These are phyloP conservation scores for Aegilops sharonensis DNA, from an alignment of 176 grass and related monocot species.

Conservation along the genomic window DNA sequence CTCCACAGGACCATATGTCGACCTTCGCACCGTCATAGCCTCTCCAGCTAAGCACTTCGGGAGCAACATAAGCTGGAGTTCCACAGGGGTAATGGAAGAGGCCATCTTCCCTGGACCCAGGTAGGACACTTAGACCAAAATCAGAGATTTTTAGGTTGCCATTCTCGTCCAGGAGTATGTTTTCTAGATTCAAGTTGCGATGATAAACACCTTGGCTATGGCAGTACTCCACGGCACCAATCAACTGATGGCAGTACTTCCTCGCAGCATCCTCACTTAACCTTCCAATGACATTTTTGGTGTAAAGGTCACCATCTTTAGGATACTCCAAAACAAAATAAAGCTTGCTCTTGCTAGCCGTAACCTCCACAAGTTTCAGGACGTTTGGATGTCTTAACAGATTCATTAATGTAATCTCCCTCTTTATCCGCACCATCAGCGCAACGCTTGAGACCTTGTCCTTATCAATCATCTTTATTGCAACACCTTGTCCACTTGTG, in stretches of 20 bases:
- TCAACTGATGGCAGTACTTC: slow-evolving; percentile 53
- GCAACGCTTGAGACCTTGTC: slow-evolving; percentile 34
- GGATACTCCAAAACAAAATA: slow-evolving; percentile 71
- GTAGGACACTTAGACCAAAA: slow-evolving; percentile 48
- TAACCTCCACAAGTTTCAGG: slow-evolving; percentile 52
- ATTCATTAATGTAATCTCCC: slow-evolving; percentile 49
- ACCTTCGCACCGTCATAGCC: slow-evolving; percentile 44
- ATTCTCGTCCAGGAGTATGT: slow-evolving; percentile 46
- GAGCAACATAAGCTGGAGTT: slow-evolving; percentile 57
- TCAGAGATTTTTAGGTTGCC: slow-evolving; percentile 49
- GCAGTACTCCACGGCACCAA: slow-evolving; percentile 53
- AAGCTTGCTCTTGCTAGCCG: slow-evolving; percentile 66
- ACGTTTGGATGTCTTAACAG: slow-evolving; percentile 52
- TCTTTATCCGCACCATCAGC: slow-evolving; percentile 46
- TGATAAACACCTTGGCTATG: slow-evolving; percentile 57
- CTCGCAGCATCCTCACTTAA: slow-evolving; percentile 45
- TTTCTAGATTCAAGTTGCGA: slow-evolving; percentile 41
- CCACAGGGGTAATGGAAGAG: slow-evolving; percentile 52
- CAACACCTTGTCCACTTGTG: slow-evolving; percentile 33
- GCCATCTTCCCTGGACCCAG: slow-evolving; percentile 47
- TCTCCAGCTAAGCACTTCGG: slow-evolving; percentile 51
- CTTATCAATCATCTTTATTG: slow-evolving; percentile 11
- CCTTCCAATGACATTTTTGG: slow-evolving; percentile 42
- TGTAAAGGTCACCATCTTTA: slow-evolving; percentile 58
- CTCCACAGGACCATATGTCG: slow-evolving; percentile 56